Evolutionary conservation across 176 grass and related monocot species (phyloP).

Genomic region (Luzula sylvatica): DNA sequence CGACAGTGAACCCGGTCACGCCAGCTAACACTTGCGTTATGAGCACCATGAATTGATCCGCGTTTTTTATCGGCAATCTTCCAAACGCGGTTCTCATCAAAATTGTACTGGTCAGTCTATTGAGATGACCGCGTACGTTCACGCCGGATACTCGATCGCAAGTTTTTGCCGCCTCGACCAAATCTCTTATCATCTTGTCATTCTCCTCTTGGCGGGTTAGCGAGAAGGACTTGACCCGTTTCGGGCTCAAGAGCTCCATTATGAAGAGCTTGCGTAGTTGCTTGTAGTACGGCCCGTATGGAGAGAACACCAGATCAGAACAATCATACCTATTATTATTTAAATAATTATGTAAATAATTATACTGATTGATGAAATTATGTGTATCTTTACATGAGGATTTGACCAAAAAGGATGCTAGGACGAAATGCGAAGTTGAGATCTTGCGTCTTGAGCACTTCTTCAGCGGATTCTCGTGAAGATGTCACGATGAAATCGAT

Average conservation of each 20-base stretch:
- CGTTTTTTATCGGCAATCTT: too few relatives aligned
- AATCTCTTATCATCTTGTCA: background rate
- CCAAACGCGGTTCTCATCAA: too few relatives aligned
- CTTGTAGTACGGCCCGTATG: conserved; percentile 26
- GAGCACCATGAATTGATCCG: too few relatives aligned
- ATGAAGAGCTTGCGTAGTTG: conserved; percentile 25
- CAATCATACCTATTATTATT: conserved; percentile 6
- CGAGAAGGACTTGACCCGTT: conserved; percentile 23
- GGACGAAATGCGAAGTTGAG: conserved; percentile 21
- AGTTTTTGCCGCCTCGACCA: too few relatives aligned
- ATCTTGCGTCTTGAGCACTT: conserved; percentile 26
- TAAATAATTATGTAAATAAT: too few relatives aligned
- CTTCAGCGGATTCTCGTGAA: conserved; percentile 16
- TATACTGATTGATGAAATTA: too few relatives aligned
- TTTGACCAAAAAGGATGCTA: background rate
- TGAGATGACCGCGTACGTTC: too few relatives aligned
- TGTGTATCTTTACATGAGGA: too few relatives aligned
- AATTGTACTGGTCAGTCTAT: too few relatives aligned
- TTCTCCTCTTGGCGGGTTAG: conserved; percentile 21
- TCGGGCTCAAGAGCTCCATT: conserved; percentile 20
- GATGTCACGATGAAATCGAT: conserved; percentile 15
- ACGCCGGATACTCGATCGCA: too few relatives aligned
- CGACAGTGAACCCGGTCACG: too few relatives aligned
- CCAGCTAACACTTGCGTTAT: too few relatives aligned
- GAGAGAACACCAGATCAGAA: conserved; percentile 20